Base-by-base conservation (phyloP, 1,284 basidiomycete genomes). In the Rhizoctonia solani region DNA sequence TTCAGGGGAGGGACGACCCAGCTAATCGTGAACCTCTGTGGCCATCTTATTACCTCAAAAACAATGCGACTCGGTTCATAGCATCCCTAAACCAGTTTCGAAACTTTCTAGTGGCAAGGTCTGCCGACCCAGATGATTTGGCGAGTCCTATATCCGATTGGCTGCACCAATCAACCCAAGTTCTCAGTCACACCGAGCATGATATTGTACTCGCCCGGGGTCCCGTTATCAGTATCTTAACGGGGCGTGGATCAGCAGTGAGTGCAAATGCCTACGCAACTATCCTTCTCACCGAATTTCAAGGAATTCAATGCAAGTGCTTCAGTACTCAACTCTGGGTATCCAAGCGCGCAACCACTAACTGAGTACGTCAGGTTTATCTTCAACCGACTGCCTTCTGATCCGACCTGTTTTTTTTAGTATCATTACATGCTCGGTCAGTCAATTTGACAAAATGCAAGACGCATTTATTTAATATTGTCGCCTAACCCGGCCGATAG, bases 221-320 rank as follows among this genome's bases (percentile, higher is more conserved):
- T 9, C 79, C 83, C 23, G 80, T 92, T 4, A 77, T 93, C 58
- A 82, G 85, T 13, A 79, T 92, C 32, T 72, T 92, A 71, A 93
- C 90, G 19, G 93, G 90, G 76, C 85, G 91, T 70, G 88, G 88
- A 21, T 88, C 87, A 68, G 87, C 87, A 16, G 87, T 89, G 74
- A 68, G 84, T 74, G 9, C 61, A 47, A 39, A 32, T 21, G 4
- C 14, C 21, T 21, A 11, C 5, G 21, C 5, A 5, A 21, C 9
- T 27, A 6, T 23, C 13, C 19, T 53, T 11, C 3, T 53, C 21
- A 32, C 14, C n/a, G 14, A 9, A 23, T 4, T n/a, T 29, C 9
- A n/a, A 65, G 59, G 23, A 9, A 44, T 53, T 29, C 27, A 65
- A 65, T 27, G 59, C 32, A 5, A 65, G 59, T 23, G 37, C 59